phyloP scores from a whole-genome alignment of 2,329 filamentous ascomycete species.

The Fusarium dlaminii region DNA sequence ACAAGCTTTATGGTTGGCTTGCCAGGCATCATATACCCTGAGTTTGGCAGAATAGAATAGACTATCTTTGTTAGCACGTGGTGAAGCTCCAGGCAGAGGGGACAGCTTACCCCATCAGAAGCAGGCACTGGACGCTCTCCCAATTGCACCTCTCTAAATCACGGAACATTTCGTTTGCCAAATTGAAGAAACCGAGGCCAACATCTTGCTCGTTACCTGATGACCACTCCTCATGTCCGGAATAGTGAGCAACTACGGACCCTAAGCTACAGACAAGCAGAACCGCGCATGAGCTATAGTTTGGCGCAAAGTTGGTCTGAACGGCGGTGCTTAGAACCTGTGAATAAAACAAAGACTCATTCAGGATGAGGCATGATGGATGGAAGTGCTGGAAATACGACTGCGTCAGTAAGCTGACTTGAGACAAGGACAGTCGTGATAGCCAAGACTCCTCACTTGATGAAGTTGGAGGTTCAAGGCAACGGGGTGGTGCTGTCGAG shows the following conservation, averaged over 20 bases:
- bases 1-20: constrained; percentile 19
- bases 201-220: not conserved
- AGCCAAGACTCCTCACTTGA: not conserved
- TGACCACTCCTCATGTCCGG: constrained; percentile 3
- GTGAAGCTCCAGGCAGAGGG: not conserved
- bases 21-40: constrained; percentile 19
- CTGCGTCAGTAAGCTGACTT: constrained; percentile 7
- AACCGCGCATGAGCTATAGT: not conserved
- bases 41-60: constrained; percentile 25
- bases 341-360: constrained; percentile 18
- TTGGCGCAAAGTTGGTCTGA: not conserved
- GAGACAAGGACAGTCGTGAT: constrained; percentile 12
- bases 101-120: constrained; percentile 19
- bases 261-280: constrained; percentile 16
- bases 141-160: constrained; percentile 5
- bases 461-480: not conserved
- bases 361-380: constrained; percentile 12
- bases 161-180: constrained; percentile 14
- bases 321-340: not conserved
- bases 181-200: constrained; percentile 12
- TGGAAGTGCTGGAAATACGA: constrained; percentile 27
- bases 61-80: not conserved
- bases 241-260: constrained; percentile 3
- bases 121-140: constrained; percentile 20
- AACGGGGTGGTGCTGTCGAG: not conserved